These are phyloP conservation scores for Colletotrichum noveboracense DNA, from an alignment of 2,329 filamentous ascomycete genomes.

Conservation along the genomic window DNA sequence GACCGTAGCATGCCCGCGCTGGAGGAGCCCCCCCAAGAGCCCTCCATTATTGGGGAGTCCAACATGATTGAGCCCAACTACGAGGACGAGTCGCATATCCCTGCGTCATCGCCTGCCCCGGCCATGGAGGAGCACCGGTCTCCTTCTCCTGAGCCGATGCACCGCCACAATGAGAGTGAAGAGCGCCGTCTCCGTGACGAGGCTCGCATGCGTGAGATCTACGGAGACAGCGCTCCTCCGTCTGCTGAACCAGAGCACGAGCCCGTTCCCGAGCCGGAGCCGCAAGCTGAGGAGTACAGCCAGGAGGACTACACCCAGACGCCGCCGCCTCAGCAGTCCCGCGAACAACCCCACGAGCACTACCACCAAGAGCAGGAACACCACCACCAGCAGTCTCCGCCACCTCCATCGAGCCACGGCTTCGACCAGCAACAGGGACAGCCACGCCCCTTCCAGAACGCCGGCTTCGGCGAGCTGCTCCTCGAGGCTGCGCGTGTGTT, in stretches of 20 bases:
- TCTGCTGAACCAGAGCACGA: not conserved
- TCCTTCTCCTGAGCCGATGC: constrained; percentile 2
- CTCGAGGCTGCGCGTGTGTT: constrained; percentile 58
- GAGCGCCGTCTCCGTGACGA: constrained; percentile 49
- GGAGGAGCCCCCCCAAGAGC: constrained; percentile 1
- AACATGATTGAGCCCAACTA: constrained; percentile 18
- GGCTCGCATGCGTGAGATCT: constrained; percentile 59
- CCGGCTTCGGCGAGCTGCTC: constrained; percentile 59
- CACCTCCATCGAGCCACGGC: constrained; percentile 29
- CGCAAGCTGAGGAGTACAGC: not conserved
- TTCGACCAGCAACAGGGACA: constrained; percentile 30
- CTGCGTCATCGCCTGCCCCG: not conserved
- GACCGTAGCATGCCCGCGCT: not conserved
- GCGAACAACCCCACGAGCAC: not conserved
- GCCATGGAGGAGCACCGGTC: not conserved
- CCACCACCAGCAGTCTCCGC: constrained; percentile 25
- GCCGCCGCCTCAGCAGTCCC: not conserved
- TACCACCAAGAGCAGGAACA: constrained; percentile 22
- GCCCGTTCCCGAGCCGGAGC: constrained; percentile 12
- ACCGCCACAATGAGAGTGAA: constrained; percentile 28
- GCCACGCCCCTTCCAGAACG: constrained; percentile 37
- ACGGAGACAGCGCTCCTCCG: constrained; percentile 41
- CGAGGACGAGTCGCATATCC: not conserved
- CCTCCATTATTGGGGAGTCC: not conserved
- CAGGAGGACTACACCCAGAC: not conserved